These are phyloP conservation scores for Ambrosia artemisiifolia DNA, from an alignment of 129 eudicot genomes.

Conservation along the genomic window DNA sequence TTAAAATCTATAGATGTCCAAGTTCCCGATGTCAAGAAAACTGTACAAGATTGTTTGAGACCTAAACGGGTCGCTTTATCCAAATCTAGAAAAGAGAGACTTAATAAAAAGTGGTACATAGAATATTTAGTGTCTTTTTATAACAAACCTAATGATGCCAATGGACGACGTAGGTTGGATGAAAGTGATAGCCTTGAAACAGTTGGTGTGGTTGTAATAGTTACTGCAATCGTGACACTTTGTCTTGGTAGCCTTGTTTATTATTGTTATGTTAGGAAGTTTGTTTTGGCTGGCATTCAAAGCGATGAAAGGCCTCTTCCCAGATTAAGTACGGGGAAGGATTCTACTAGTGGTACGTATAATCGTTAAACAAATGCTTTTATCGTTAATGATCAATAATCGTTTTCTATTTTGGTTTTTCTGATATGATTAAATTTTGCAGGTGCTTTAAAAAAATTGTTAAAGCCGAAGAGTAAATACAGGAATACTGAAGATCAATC, in stretches of 20 bases:
- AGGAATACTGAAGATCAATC: slow-evolving; percentile 12
- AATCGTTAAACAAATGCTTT: neutral
- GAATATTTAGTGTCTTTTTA: slow-evolving; percentile 36
- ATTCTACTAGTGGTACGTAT: slow-evolving; percentile 17
- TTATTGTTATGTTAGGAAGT: slow-evolving; percentile 45
- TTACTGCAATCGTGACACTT: slow-evolving; percentile 63
- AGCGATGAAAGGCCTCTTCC: slow-evolving; percentile 65
- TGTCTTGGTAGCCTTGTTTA: slow-evolving; percentile 46
- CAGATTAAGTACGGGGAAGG: slow-evolving; percentile 42
- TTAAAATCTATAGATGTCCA: slow-evolving; percentile 24
- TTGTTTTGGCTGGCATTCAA: slow-evolving; percentile 24
- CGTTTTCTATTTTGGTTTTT: neutral
- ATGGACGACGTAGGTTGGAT: slow-evolving; percentile 46
- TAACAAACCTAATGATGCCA: slow-evolving; percentile 16
- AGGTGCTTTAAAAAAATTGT: slow-evolving; percentile 36
- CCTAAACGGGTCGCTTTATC: slow-evolving; percentile 33
- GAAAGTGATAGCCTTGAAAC: slow-evolving; percentile 36
- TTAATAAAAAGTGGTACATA: slow-evolving; percentile 38
- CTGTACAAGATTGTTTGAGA: slow-evolving; percentile 54
- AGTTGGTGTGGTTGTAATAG: slow-evolving; percentile 53
- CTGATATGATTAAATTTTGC: slow-evolving; percentile 18
- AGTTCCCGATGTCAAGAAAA: slow-evolving; percentile 47
- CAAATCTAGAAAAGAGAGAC: slow-evolving; percentile 46
- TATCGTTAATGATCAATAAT: slow-evolving; percentile 10
- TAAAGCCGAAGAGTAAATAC: slow-evolving; percentile 21